Conservation (phyloP, 2,329 filamentous ascomycete species). For the Cercospora sp. region DNA sequence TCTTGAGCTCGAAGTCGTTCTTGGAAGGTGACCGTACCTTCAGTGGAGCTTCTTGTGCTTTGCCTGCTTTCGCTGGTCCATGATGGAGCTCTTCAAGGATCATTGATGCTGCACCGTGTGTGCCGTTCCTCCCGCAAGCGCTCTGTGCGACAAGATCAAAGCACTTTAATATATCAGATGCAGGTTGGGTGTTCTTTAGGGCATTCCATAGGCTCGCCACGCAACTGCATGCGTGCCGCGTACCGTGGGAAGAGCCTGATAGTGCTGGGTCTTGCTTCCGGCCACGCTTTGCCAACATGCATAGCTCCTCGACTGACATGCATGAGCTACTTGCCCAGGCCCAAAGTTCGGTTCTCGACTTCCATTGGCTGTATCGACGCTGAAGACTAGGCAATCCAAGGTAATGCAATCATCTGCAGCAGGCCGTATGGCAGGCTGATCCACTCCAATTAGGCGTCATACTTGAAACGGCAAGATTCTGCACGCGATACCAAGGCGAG, state of each 20-base stretch:
- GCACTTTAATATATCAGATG: constrained; percentile 15
- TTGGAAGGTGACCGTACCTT: background rate
- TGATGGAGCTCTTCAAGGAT: background rate
- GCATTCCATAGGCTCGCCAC: constrained; percentile 23
- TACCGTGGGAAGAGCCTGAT: background rate
- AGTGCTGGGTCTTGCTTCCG: background rate
- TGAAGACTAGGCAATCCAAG: constrained; percentile 7
- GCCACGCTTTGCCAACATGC: background rate
- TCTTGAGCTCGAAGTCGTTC: background rate
- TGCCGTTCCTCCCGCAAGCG: constrained; percentile 25
- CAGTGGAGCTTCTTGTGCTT: background rate
- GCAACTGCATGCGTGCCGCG: background rate
- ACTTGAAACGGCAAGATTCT: constrained; percentile 22
- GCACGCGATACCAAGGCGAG: constrained; percentile 5
- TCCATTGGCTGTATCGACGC: background rate
- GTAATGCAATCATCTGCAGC: constrained; percentile 20
- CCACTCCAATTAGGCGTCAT: background rate
- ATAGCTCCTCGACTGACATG: background rate
- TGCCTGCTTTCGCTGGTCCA: background rate
- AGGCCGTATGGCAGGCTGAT: constrained; percentile 17
- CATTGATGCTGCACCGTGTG: background rate
- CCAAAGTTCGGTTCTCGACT: background rate
- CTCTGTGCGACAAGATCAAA: constrained; percentile 21
- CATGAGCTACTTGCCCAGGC: background rate
- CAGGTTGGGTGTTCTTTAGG: constrained; percentile 7